Base-by-base conservation (phyloP, 805 yeast species). In the Kodamaea neixiangensis region DNA sequence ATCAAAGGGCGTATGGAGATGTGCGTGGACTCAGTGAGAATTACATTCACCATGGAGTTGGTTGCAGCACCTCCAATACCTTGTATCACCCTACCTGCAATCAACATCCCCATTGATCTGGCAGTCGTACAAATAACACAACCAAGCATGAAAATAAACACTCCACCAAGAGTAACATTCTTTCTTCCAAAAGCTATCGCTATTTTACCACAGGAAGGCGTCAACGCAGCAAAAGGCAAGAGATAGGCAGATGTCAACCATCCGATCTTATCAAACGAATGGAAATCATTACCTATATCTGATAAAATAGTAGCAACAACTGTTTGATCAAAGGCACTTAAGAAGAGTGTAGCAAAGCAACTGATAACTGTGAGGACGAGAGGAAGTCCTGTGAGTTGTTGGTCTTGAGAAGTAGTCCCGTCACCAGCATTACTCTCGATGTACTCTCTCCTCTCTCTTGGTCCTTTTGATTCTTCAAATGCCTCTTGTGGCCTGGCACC, bases 11-110 rank as follows among this genome's bases (percentile, higher is more conserved):
- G 64, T 50, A 63, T 68, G 22, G 59, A 52, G 4, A 64, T 61
- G 55, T 85, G 81, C 3, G 80, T 78, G 3, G 77, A 63, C 57
- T 85, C 89, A 2, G 87, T 75, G 6, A 79, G 69, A 21, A 86
- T 79, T 25, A 85, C 79, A 53, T 78, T 73, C 5, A 77, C 78
- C 64, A 83, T 67, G 1, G 84, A 72, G 57, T 80, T 83, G 43
- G 85, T 76, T 19, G 87, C 87, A 33, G 88, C 86, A 7, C 85
- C 90, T 11, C 92, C 93, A 34, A 82, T 61, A 47, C 94, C 94
- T 48, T 83, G 82, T 17, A 87, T 68, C 9, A 81, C 85, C 58
- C 96, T 75, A 0, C 90, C 92, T 3, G 83, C 89, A 52, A 87
- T 83, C 46, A 87, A 65, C 75, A 80, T 78, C 48, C 76, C 69